These are phyloP conservation scores for Coemansia sp. DNA, from an alignment of 192 early-diverging fungal genomes.

Conservation along the genomic window DNA sequence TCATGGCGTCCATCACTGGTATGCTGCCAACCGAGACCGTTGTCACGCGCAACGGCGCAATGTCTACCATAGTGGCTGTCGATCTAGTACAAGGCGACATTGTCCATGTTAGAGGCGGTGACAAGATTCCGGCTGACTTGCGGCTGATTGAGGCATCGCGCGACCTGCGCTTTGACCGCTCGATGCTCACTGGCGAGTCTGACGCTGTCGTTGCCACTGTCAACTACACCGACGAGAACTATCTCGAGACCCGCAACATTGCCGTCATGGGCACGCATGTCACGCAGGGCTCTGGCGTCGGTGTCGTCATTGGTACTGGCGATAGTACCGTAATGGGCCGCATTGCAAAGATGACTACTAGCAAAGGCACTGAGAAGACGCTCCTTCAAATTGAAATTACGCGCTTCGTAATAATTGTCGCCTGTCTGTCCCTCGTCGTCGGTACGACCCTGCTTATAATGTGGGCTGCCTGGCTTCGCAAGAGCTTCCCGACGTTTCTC, in stretches of 20 bases:
- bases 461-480: conserved; percentile 93
- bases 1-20: conserved; percentile 67
- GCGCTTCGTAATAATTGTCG: conserved; percentile 79
- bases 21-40: conserved; percentile 60
- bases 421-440: conserved; percentile 75
- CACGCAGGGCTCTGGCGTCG: conserved; percentile 80
- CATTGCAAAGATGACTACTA: conserved; percentile 83
- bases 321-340: conserved; percentile 89
- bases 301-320: conserved; percentile 89
- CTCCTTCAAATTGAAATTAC: conserved; percentile 86
- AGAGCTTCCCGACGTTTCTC: conserved; percentile 93
- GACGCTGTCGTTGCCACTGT: conserved; percentile 75
- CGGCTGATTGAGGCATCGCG: conserved; percentile 73
- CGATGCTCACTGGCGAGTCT: conserved; percentile 91
- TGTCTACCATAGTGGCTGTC: conserved; percentile 45
- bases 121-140: conserved; percentile 94
- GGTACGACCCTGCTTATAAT: conserved; percentile 88
- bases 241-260: conserved; percentile 66
- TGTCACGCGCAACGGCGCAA: conserved; percentile 64
- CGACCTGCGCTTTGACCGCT: conserved; percentile 89
- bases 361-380: conserved; percentile 67
- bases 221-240: conserved; percentile 53
- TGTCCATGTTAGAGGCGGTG: conserved; percentile 80
- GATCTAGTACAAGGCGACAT: conserved; percentile 93
- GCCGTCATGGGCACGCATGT: conserved; percentile 95